A percentile compares a stretch with the other conserved stretches of the same genome.
phyloP scores from a whole-genome alignment of 129 eudicot species.

The Sambucus nigra region DNA sequence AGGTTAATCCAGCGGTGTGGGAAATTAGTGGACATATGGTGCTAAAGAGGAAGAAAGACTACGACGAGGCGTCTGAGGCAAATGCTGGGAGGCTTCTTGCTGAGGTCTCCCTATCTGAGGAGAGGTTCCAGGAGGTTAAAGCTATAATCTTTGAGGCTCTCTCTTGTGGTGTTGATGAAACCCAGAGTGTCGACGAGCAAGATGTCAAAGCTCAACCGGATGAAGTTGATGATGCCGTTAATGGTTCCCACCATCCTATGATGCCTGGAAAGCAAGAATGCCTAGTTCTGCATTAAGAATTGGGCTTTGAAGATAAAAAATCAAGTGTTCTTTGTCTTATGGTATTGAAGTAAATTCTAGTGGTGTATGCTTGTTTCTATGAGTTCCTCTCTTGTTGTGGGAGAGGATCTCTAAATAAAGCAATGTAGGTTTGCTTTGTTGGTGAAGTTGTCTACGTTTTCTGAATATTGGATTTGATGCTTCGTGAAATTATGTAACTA shows the following conservation, averaged over 20 bases:
- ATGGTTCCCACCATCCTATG: conserved; percentile 36
- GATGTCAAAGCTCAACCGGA: conserved; percentile 14
- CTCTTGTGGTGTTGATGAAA: conserved; percentile 28
- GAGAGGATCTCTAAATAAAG: conserved; percentile 26
- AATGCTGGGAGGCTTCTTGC: conserved; percentile 99
- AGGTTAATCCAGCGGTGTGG: conserved; percentile 99
- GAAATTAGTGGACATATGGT: conserved; percentile 99
- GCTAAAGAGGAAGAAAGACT: conserved; percentile 78
- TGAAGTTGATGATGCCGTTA: conserved; percentile 40
- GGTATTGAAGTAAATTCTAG: background rate
- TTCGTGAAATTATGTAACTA: conserved; percentile 10
- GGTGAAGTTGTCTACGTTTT: conserved; percentile 17
- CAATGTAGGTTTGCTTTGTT: conserved; percentile 19
- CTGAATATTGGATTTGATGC: background rate
- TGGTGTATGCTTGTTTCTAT: background rate
- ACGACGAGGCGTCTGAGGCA: conserved; percentile 72
- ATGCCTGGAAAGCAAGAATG: conserved; percentile 63
- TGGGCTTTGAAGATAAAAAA: conserved; percentile 5
- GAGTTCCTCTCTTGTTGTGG: conserved; percentile 18
- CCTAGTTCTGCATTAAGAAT: conserved; percentile 44
- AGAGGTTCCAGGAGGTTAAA: conserved; percentile 72
- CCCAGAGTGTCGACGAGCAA: conserved; percentile 18
- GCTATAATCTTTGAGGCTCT: conserved; percentile 82
- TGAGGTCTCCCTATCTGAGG: conserved; percentile 92
- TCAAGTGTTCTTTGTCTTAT: background rate